These are phyloP conservation scores for Candida smagusa DNA, from an alignment of 1,139 yeast species.

Conservation along the genomic window DNA sequence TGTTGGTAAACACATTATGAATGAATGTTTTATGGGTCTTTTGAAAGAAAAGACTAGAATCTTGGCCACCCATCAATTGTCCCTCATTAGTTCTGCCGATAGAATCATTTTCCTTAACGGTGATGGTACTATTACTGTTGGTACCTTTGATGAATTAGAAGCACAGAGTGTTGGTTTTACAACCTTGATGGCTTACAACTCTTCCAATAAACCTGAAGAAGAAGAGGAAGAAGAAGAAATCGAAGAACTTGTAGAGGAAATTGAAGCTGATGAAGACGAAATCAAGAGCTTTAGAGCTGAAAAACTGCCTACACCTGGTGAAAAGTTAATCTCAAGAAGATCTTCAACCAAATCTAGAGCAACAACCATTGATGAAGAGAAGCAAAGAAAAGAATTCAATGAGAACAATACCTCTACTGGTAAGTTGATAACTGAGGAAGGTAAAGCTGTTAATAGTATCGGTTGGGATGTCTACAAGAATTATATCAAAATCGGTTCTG, in stretches of 20 bases:
- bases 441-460: constrained; percentile 18
- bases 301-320: constrained; percentile 7
- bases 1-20: constrained; percentile 19
- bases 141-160: constrained; percentile 11
- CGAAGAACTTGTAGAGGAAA: constrained; percentile 11
- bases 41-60: constrained; percentile 15
- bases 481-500: constrained; percentile 17
- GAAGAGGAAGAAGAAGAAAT: constrained; percentile 14
- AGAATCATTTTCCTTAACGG: constrained; percentile 16
- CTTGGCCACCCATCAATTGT: constrained; percentile 20
- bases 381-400: constrained; percentile 15
- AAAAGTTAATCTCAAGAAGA: constrained; percentile 32
- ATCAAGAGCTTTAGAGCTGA: constrained; percentile 14
- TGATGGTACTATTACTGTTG: constrained; percentile 15
- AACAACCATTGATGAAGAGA: constrained; percentile 19
- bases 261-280: constrained; percentile 17
- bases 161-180: constrained; percentile 14
- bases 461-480: constrained; percentile 13
- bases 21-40: constrained; percentile 14
- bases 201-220: constrained; percentile 24
- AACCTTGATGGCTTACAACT: constrained; percentile 15
- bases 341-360: constrained; percentile 1
- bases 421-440: constrained; percentile 18
- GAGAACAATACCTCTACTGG: constrained; percentile 27
- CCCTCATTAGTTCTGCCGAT: constrained; percentile 17